Conservation (phyloP, 73 alveolate species). For the Tetrahymena thermophila region DNA sequence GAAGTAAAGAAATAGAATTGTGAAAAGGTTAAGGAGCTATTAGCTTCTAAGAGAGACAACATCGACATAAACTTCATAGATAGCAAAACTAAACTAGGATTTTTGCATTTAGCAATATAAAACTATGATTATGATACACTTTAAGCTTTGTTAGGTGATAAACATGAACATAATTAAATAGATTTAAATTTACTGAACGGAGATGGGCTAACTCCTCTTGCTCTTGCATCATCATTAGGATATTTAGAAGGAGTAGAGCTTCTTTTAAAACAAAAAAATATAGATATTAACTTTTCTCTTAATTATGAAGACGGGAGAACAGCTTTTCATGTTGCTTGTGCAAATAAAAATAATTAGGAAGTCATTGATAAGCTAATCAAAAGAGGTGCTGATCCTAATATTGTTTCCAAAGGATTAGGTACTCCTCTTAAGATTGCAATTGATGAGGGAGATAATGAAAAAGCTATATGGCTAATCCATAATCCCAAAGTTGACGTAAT, state of each 20-base stretch:
- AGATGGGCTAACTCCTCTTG: not conserved
- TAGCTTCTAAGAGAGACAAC: not conserved
- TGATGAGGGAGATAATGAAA: not conserved
- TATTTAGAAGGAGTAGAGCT: not conserved
- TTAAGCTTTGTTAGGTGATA: not conserved
- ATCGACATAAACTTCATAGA: not conserved
- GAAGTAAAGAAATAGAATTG: not conserved
- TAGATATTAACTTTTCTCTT: not conserved
- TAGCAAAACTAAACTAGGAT: not conserved
- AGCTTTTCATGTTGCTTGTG: not conserved
- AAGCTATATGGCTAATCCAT: not conserved
- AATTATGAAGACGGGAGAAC: not conserved
- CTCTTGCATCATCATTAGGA: not conserved
- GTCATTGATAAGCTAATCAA: not conserved
- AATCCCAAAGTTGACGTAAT: not conserved
- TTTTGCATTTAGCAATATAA: not conserved
- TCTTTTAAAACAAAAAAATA: not conserved
- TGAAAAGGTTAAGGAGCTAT: not conserved
- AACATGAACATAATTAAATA: not conserved
- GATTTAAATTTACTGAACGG: not conserved
- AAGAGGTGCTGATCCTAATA: not conserved
- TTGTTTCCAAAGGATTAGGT: not conserved
- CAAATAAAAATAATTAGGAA: not conserved
- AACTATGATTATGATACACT: not conserved
- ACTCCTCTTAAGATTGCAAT: not conserved